Evolutionary conservation across 441 rosid genomes (phyloP).

Genomic region (Isatis lusitanica): DNA sequence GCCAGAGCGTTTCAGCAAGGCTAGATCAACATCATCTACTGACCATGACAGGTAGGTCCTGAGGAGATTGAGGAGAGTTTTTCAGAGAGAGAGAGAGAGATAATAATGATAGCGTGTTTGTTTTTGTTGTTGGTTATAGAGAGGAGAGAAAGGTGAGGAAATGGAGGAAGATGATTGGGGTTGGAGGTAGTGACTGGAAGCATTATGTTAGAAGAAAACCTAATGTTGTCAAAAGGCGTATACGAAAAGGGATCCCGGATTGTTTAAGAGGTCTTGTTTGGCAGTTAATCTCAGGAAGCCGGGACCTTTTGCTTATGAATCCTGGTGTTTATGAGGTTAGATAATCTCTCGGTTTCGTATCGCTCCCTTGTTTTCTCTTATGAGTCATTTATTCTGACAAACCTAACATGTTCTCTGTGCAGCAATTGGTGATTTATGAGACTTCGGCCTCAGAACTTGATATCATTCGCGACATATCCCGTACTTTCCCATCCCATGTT

Average conservation of each 20-base stretch:
- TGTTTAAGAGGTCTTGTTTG: slow-evolving; percentile 97
- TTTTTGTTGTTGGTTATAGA: slow-evolving; percentile 40
- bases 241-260: slow-evolving; percentile 93
- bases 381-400: neutral
- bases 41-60: slow-evolving; percentile 55
- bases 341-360: slow-evolving; percentile 27
- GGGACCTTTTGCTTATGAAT: slow-evolving; percentile 91
- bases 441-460: slow-evolving; percentile 95
- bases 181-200: slow-evolving; percentile 97
- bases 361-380: neutral
- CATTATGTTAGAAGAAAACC: slow-evolving; percentile 87
- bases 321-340: slow-evolving; percentile 87
- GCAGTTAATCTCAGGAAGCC: slow-evolving; percentile 96
- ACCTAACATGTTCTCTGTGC: slow-evolving; percentile 33
- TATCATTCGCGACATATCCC: slow-evolving; percentile 93
- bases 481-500: slow-evolving; percentile 96
- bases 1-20: slow-evolving; percentile 42
- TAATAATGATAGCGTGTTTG: neutral
- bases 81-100: neutral
- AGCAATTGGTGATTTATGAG: slow-evolving; percentile 93
- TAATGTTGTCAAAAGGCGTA: slow-evolving; percentile 77
- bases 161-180: slow-evolving; percentile 99
- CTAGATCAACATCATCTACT: slow-evolving; percentile 42
- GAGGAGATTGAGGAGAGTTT: neutral
- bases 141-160: slow-evolving; percentile 79